Conservation (phyloP, 2,329 filamentous ascomycete species). For the Pseudophaeomoniella oleicola region DNA sequence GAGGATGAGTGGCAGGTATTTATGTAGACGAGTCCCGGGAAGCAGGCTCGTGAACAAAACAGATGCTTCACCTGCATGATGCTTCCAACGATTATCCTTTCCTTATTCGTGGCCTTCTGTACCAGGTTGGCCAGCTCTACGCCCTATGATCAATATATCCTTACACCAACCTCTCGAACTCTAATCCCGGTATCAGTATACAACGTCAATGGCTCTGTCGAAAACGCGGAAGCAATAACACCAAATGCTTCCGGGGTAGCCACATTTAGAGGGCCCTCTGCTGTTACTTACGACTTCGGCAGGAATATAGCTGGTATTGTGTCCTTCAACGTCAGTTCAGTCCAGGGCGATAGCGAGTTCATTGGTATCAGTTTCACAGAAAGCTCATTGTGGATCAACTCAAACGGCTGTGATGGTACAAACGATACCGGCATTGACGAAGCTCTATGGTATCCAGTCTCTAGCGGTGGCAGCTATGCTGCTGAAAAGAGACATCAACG, state of each 20-base stretch:
- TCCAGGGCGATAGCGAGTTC: slow-evolving; percentile 16
- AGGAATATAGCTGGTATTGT: slow-evolving; percentile 43
- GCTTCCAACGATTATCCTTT: not conserved
- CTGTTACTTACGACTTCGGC: slow-evolving; percentile 44
- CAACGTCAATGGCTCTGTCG: slow-evolving; percentile 16
- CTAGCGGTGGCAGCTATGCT: slow-evolving; percentile 26
- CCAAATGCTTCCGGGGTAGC: slow-evolving; percentile 1
- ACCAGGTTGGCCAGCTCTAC: slow-evolving; percentile 5
- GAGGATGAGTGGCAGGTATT: not conserved
- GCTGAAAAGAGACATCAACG: slow-evolving; percentile 25
- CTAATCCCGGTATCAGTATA: slow-evolving; percentile 14
- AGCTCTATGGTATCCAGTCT: slow-evolving; percentile 24
- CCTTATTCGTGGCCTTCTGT: not conserved
- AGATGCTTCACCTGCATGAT: not conserved
- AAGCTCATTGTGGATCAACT: slow-evolving; percentile 34
- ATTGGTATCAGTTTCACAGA: slow-evolving; percentile 35
- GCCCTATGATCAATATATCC: slow-evolving; percentile 19
- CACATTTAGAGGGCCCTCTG: slow-evolving; percentile 15
- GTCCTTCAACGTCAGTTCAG: slow-evolving; percentile 26
- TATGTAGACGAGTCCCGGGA: not conserved
- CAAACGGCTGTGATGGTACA: slow-evolving; percentile 35
- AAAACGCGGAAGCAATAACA: slow-evolving; percentile 10
- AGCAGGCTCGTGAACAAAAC: not conserved
- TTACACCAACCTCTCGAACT: slow-evolving; percentile 16
- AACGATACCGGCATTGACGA: slow-evolving; percentile 31